These are phyloP conservation scores for Didymella keratinophila DNA, from an alignment of 2,329 filamentous ascomycete species.

Conservation along the genomic window DNA sequence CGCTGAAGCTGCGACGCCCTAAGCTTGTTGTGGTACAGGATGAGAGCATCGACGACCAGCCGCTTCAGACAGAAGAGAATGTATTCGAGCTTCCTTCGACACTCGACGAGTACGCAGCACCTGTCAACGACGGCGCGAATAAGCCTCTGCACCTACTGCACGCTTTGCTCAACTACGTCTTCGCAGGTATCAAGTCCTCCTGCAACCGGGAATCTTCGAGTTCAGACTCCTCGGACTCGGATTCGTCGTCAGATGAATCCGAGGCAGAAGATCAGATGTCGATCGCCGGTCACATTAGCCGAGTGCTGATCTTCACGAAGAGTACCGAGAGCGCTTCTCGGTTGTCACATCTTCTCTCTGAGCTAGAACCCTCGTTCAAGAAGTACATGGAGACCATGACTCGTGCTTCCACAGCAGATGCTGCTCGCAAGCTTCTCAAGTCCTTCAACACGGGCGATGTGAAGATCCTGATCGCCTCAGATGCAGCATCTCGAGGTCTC, in stretches of 20 bases:
- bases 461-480: conserved; percentile 84
- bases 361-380: conserved; percentile 68
- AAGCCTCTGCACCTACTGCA: conserved; percentile 84
- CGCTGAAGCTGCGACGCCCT: conserved; percentile 75
- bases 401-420: conserved; percentile 77
- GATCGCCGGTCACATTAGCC: conserved; percentile 34
- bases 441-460: conserved; percentile 70
- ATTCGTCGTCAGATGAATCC: conserved; percentile 29
- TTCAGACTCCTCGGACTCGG: conserved; percentile 21
- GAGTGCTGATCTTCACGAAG: conserved; percentile 83
- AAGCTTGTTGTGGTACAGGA: conserved; percentile 78
- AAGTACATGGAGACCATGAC: conserved; percentile 73
- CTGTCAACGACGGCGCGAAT: conserved; percentile 60
- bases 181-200: conserved; percentile 24
- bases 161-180: conserved; percentile 68
- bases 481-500: conserved; percentile 90
- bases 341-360: conserved; percentile 77
- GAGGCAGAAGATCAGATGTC: conserved; percentile 14
- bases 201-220: conserved; percentile 32
- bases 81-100: conserved; percentile 65
- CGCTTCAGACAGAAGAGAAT: conserved; percentile 41
- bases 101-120: conserved; percentile 57
- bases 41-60: conserved; percentile 34
- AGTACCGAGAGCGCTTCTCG: conserved; percentile 89
- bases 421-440: conserved; percentile 71